Evolutionary conservation across 768 basidiomycete genomes (phyloP), one percentile per base, ranked within the genome.

Genomic region (Amanita pallidorosea): DNA sequence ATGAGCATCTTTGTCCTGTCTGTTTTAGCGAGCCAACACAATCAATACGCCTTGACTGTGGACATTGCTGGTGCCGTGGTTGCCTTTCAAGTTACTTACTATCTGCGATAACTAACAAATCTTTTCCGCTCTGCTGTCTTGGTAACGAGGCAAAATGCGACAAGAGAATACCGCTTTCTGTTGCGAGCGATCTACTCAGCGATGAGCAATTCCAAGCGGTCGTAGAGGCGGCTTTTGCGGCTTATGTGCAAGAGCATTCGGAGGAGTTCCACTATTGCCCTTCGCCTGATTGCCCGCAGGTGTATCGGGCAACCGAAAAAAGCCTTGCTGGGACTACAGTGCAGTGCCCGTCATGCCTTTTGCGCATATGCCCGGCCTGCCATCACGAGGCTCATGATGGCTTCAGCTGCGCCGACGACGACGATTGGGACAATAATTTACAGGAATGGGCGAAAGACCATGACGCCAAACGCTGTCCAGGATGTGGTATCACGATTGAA

Each of bases 241-340:
- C 74, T 0, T 71, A 88, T 58, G 68, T 87, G 17, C 77, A 81
- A 53, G 64, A 74, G 2, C 75, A 74, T 34, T 70, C 83, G 0
- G 65, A 71, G 7, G 82, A 88, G 52, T 83, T 84, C 56, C 73
- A 77, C 53, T 82, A 79, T 56, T 91, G 88, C 63, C 88, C 88
- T 0, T 82, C 86, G 0, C 82, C 88, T 0, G 85, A 90, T 60
- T 91, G 88, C 57, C 68, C 70, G 0, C 83, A 88, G 57, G 71
- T 88, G 5, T 91, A 90, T 60, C 79, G 85, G 23, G 59, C 72
- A 2, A 75, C 72, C 0, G 66, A 74, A 1, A 51, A 51, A 27
- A 45, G 18, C 7, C 33, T 51, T 13, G 63, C 61, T 9, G 76
- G 75, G 18, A 69, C 73, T 5, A 67, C 76, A 7, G 61, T 88